Base-by-base conservation (phyloP, 1,284 basidiomycete genomes). In the Chondrostereum purpureum region DNA sequence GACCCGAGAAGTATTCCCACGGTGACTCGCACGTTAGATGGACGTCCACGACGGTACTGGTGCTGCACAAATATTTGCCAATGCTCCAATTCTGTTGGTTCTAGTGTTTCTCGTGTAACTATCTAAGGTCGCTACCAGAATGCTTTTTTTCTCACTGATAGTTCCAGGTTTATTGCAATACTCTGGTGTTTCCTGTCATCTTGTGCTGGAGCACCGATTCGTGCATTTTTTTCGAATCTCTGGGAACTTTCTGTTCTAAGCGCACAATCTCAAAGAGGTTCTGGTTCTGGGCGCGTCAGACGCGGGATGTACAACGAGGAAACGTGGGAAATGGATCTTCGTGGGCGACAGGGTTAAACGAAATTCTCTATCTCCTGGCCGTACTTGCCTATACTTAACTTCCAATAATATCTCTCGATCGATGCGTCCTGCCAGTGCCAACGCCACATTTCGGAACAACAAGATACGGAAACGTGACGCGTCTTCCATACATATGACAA, bases 181-280 rank as follows among this genome's bases (percentile, higher is more conserved):
- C 13, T 20, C 5, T 41, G 39, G 39, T 41, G 39, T 21, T 41
- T 41, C n/a, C 22, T 41, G 17, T 41, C 39, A n/a, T 21, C 18
- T 10, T 41, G 39, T 21, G 10, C 23, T 17, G 21, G 39, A 4
- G 39, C 3, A 22, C 39, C 39, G 13, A 20, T 41, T 20, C 39
- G 17, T 13, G 10, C n/a, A 13, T 14, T n/a, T 12, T 5, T 23
- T n/a, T 4, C 39, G 5, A 41, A 21, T 11, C n/a, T 41, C 4
- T 41, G 39, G 39, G 39, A 41, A 23, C 21, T 18, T 23, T 19
- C 39, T 13, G 39, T 41, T 2, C 39, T 41, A 2, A 41, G 39
- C 22, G 10, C 39, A 13, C 39, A 23, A n/a, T 4, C 18, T 21
- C 4, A 22, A 10, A 4, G 4, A 11, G 18, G 13, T 21, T 13